Conservation (phyloP, 352 stramenopile genomes). For the Blastocystis hominis region DNA sequence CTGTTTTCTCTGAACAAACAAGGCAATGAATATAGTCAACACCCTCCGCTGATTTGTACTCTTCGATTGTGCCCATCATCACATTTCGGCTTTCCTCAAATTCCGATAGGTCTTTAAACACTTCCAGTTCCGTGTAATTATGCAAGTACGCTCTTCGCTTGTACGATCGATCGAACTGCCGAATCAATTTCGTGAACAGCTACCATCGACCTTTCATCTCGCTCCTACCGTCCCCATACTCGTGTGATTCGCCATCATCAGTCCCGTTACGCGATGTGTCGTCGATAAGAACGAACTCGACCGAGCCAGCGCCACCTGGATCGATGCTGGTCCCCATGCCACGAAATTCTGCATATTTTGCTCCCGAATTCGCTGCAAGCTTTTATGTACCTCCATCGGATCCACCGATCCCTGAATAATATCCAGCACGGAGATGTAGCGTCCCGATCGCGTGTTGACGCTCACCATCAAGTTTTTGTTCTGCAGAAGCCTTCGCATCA, state of each 20-base stretch:
- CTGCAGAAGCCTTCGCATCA: conserved; percentile 88
- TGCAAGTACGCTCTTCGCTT: conserved; percentile 4
- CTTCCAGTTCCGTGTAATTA: conserved; percentile 34
- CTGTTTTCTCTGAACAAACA: background rate
- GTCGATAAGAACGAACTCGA: background rate
- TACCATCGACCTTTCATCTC: background rate
- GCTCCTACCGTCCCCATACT: conserved; percentile 62
- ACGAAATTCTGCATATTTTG: conserved; percentile 92
- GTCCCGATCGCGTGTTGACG: conserved; percentile 83
- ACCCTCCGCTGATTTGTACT: background rate
- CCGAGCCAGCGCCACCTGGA: conserved; percentile 75
- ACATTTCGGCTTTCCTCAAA: conserved; percentile 4
- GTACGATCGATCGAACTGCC: background rate
- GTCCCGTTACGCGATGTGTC: conserved; percentile 71
- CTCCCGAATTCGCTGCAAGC: conserved; percentile 91
- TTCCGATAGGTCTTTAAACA: conserved; percentile 4
- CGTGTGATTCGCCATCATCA: conserved; percentile 98
- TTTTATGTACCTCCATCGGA: conserved; percentile 95
- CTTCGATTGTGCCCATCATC: background rate
- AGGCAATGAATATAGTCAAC: background rate
- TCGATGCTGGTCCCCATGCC: conserved; percentile 91
- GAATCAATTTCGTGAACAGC: background rate
- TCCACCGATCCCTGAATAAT: conserved; percentile 98
- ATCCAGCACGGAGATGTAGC: conserved; percentile 98
- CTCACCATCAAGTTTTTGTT: conserved; percentile 99